phyloP scores from a whole-genome alignment of 2,329 filamentous ascomycete genomes.

The Diplocarpon mali region DNA sequence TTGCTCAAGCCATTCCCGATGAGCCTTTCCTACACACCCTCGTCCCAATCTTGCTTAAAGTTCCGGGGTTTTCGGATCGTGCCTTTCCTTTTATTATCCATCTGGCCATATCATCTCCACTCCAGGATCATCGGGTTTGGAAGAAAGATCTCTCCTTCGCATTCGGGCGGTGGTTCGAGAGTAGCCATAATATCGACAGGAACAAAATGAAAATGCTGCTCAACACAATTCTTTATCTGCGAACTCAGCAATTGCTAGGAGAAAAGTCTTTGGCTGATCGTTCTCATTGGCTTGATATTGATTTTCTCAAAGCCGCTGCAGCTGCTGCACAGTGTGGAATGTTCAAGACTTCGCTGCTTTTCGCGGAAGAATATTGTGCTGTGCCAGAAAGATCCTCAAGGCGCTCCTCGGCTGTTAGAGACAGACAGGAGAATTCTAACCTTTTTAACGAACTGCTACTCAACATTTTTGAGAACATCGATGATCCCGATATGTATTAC shows the following conservation, averaged over 20 bases:
- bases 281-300: constrained; percentile 74
- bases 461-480: constrained; percentile 79
- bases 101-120: constrained; percentile 60
- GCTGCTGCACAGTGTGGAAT: constrained; percentile 72
- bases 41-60: constrained; percentile 50
- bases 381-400: constrained; percentile 47
- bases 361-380: constrained; percentile 62
- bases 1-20: constrained; percentile 47
- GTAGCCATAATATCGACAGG: constrained; percentile 34
- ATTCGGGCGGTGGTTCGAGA: constrained; percentile 51
- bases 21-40: constrained; percentile 63
- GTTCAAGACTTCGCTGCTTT: constrained; percentile 75
- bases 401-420: constrained; percentile 49
- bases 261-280: constrained; percentile 74
- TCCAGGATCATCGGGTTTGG: constrained; percentile 46
- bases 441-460: constrained; percentile 61
- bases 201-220: constrained; percentile 64
- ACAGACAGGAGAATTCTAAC: constrained; percentile 27
- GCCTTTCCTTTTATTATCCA: constrained; percentile 80
- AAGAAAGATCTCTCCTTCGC: constrained; percentile 55
- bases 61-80: constrained; percentile 59
- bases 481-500: constrained; percentile 94
- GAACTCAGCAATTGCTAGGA: constrained; percentile 62
- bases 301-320: constrained; percentile 57
- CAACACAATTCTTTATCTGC: constrained; percentile 75